Evolutionary conservation across 1,139 yeast species (phyloP), one percentile per base, ranked within the genome.

Genomic region (Eremothecium coryli): DNA sequence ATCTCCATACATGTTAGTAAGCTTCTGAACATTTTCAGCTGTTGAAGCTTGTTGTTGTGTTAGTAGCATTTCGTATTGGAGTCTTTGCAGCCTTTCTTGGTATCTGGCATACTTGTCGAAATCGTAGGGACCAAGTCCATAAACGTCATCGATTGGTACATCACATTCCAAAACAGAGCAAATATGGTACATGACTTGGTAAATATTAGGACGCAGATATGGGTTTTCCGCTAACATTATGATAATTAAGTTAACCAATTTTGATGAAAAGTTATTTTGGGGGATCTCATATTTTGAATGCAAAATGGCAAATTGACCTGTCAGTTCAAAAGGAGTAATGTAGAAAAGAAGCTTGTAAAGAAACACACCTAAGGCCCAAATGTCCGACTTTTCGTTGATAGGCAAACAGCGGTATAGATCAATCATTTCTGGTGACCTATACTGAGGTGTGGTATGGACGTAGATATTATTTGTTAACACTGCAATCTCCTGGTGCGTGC

Each of bases 361-460:
- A 46, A 93, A 82, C 18, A 88, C 76, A 10, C 98, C 98, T 39
- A 90, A 64, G 1, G 98, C 98, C 98, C 98, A 90, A 22, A 90
- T 77, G 60, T 90, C 98, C 42, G 88, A 75, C 56, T 90, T 90
- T 53, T 90, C 97, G 59, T 88, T 94, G 41, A 90, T 82, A 3
- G 97, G 93, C 40, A 80, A 70, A 3, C 93, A 84, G 42, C 81
- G 70, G 43, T 80, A 73, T 29, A 90, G 67, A 59, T 90, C 97
- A 36, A 93, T 71, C 98, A 90, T 90, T 58, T 90, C 98, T 1
- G 98, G 98, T 1, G 95, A 71, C 45, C 98, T 68, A 59, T 90
- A 90, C 58, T 90, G 98, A n/a, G 96, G 95, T 2, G 98, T 90
- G 0, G 98, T 90, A 57, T 90, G 93, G 43, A 79, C 78, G 65